Evolutionary conservation across 768 basidiomycete species (phyloP).

Genomic region (Fistulinella prunicolor): DNA sequence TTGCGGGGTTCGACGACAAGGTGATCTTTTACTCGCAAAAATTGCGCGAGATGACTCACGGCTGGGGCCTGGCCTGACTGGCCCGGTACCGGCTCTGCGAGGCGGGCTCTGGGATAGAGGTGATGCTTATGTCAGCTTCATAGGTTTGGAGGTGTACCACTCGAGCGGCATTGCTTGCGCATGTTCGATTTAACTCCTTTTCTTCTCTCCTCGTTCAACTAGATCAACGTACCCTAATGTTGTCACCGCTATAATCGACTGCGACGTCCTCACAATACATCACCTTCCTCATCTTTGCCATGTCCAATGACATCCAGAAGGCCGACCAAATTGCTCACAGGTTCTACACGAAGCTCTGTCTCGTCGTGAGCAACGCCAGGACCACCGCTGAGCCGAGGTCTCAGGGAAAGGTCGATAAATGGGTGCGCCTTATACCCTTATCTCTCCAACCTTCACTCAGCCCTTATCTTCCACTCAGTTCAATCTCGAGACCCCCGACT

Average conservation of each 20-base stretch:
- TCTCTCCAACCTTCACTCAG: not conserved
- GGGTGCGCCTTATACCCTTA: slow-evolving; percentile 50
- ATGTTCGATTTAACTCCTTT: slow-evolving; percentile 22
- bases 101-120: slow-evolving; percentile 16
- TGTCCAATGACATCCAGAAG: slow-evolving; percentile 57
- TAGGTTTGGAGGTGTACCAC: slow-evolving; percentile 17
- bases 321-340: slow-evolving; percentile 86
- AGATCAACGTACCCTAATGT: slow-evolving; percentile 32
- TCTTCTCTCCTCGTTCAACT: slow-evolving; percentile 11
- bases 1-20: slow-evolving; percentile 2
- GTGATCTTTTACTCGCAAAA: not conserved
- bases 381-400: slow-evolving; percentile 48
- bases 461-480: slow-evolving; percentile 49
- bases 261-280: slow-evolving; percentile 4
- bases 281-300: slow-evolving; percentile 30
- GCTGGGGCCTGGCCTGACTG: too few species aligned
- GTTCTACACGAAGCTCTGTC: slow-evolving; percentile 79
- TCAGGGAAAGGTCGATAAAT: slow-evolving; percentile 68
- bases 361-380: slow-evolving; percentile 70
- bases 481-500: slow-evolving; percentile 77
- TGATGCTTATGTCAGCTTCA: slow-evolving; percentile 23
- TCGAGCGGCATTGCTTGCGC: slow-evolving; percentile 17
- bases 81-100: not conserved
- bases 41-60: slow-evolving; percentile 10
- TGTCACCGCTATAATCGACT: slow-evolving; percentile 23